Evolutionary conservation across 495 filamentous ascomycete genomes (phyloP).

Genomic region (Penicillium herquei): DNA sequence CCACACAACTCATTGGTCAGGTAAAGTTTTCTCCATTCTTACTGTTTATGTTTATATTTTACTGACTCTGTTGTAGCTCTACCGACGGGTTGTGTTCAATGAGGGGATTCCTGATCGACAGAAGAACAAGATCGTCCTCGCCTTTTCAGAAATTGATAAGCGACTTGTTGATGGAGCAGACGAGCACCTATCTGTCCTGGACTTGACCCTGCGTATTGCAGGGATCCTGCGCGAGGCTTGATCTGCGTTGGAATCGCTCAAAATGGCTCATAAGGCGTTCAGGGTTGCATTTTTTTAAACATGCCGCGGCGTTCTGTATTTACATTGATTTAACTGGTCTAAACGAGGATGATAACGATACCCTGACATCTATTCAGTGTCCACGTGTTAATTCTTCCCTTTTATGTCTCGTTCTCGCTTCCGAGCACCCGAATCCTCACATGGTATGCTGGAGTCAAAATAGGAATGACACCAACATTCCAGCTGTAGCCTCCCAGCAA

Average conservation of each 20-base stretch:
- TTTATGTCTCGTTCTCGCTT: not conserved
- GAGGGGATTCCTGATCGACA: constrained; percentile 77
- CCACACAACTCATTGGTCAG: constrained; percentile 81
- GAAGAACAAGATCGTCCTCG: constrained; percentile 85
- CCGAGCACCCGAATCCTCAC: not conserved
- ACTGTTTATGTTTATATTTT: not conserved
- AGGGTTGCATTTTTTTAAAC: constrained; percentile 2
- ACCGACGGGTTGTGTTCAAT: constrained; percentile 77
- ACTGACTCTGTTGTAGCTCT: constrained; percentile 56
- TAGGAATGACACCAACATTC: not conserved
- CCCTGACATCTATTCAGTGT: constrained; percentile 5
- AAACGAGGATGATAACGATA: constrained; percentile 27
- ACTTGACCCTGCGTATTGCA: constrained; percentile 77
- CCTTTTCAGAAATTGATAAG: constrained; percentile 93
- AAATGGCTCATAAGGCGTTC: constrained; percentile 14
- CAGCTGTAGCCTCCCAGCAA: not conserved
- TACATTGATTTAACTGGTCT: constrained; percentile 10
- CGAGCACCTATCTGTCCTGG: constrained; percentile 87
- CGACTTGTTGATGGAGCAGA: constrained; percentile 95
- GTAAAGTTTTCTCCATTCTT: constrained; percentile 38
- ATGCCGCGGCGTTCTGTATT: constrained; percentile 23
- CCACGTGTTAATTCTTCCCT: not conserved
- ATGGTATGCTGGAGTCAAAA: not conserved
- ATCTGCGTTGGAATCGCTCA: not conserved
- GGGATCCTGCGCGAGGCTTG: constrained; percentile 58